These are phyloP conservation scores for Thalassiosira pacifica DNA, from an alignment of 352 stramenopile genomes.

Conservation along the genomic window DNA sequence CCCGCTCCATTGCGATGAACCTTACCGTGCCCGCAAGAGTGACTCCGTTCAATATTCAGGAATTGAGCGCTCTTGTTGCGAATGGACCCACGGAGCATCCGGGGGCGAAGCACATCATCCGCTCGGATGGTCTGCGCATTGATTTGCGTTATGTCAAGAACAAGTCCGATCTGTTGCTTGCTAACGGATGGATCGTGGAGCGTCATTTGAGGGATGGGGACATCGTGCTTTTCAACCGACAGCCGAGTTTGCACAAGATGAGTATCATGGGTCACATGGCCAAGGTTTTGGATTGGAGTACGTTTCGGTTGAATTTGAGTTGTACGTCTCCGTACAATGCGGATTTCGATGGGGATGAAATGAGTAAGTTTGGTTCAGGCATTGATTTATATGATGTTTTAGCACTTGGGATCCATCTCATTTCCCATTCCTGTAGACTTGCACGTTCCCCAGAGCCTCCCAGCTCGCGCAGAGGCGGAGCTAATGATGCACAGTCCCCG, in stretches of 20 bases:
- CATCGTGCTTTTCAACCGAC: slow-evolving; percentile 99
- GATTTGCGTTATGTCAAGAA: slow-evolving; percentile 99
- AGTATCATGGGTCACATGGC: slow-evolving; percentile 99
- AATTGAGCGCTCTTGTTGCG: slow-evolving; percentile 95
- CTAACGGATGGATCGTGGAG: slow-evolving; percentile 98
- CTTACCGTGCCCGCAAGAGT: slow-evolving; percentile 98
- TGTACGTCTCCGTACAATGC: slow-evolving; percentile 99
- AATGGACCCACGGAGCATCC: slow-evolving; percentile 97
- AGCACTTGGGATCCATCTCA: too few species aligned
- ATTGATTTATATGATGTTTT: too few species aligned
- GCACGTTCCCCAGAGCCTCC: slow-evolving; percentile 94
- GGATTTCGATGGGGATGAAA: slow-evolving; percentile 99
- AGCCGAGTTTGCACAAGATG: slow-evolving; percentile 99
- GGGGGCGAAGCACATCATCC: slow-evolving; percentile 98
- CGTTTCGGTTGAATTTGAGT: slow-evolving; percentile 99
- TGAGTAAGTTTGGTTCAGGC: slow-evolving; percentile 88
- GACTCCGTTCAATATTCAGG: slow-evolving; percentile 98
- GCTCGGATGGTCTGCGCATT: slow-evolving; percentile 95
- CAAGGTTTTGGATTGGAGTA: slow-evolving; percentile 99
- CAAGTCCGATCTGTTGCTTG: slow-evolving; percentile 94
- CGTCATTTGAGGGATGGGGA: slow-evolving; percentile 98
- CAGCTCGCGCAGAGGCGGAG: slow-evolving; percentile 95
- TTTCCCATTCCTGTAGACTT: slow-evolving; percentile 72
- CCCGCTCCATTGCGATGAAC: slow-evolving; percentile 98
- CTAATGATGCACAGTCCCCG: slow-evolving; percentile 99